Evolutionary conservation across 176 grass and related monocot species (phyloP), one percentile per base, ranked within the genome.

Genomic region (Aegilops sharonensis): DNA sequence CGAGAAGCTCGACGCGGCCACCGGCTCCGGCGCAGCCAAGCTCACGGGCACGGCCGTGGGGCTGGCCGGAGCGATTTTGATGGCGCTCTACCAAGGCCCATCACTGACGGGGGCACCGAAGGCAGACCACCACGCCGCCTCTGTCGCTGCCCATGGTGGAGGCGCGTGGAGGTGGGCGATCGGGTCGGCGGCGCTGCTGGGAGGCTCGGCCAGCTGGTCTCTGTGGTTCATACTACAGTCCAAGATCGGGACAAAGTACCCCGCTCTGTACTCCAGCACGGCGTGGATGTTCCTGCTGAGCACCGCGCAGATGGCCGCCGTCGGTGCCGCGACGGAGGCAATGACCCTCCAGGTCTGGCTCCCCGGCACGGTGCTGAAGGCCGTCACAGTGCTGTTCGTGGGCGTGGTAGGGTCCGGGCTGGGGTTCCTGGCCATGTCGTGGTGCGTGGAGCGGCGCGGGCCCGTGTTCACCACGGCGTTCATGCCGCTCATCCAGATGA

Each of bases 391-490:
- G 30, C 48, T 94, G 9, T 91, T 92, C 32, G 75, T 84, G 9
- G 95, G 95, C 1, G 32, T 89, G 25, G 66, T 83, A 39, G 92
- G 90, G 43, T 97, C 95, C 23, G 95, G 92, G 24, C 45, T 94
- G 59, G 89, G 78, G n/a, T 94, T 94, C 82, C 66, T 97, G 82
- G 77, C 72, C 61, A 91, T 97, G 91, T 88, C 95, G 71, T 97
- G 92, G 92, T 92, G 90, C 65, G 85, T 97, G 59, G 88, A 91
- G 87, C 88, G 92, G 77, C 89, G 88, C 61, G 95, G 95, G 3
- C 82, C 95, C 13, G 87, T 94, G 78, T 97, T 97, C 77, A 89
- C 90, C 3, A 86, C 95, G 32, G 88, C 95, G 63, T 97, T 97
- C 90, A 97, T 91, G 57, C 92, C 95, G 86, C 86, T 93, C 0